A percentile compares a stretch with the other conserved stretches of the same genome.
These are phyloP conservation scores for Phytophthora ohioensis DNA, from an alignment of 352 stramenopile species.

Conservation along the genomic window DNA sequence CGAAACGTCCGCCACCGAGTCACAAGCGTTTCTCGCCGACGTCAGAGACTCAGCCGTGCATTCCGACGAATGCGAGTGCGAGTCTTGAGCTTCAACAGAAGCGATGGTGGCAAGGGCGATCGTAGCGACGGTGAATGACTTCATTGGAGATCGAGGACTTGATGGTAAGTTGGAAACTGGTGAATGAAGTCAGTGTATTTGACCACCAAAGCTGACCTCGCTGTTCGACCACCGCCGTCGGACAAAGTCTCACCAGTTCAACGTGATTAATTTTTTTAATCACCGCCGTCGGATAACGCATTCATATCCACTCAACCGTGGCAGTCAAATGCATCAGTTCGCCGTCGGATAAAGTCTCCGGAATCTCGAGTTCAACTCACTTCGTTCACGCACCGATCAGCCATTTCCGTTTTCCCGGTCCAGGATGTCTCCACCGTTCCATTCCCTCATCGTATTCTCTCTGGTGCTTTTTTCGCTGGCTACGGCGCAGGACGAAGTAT, in stretches of 20 bases:
- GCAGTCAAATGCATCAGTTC: neutral
- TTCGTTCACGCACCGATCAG: constrained; percentile 2
- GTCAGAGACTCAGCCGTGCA: constrained; percentile 37
- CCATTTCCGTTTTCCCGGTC: constrained; percentile 17
- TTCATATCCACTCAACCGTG: constrained; percentile 13
- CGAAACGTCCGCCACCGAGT: constrained; percentile 47
- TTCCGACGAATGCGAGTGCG: constrained; percentile 25
- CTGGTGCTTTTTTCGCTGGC: constrained; percentile 17
- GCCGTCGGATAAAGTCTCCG: constrained; percentile 11
- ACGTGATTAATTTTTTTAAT: constrained; percentile 20
- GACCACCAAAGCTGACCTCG: neutral
- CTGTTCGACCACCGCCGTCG: constrained; percentile 25
- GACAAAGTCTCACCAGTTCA: constrained; percentile 19
- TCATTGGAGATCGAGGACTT: constrained; percentile 29
- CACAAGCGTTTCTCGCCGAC: constrained; percentile 41
- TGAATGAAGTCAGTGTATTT: constrained; percentile 7
- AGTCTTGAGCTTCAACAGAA: constrained; percentile 20
- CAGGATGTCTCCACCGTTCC: constrained; percentile 3
- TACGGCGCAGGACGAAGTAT: constrained; percentile 36
- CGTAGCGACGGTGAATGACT: constrained; percentile 18
- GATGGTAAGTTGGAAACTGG: constrained; percentile 37
- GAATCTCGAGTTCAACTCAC: constrained; percentile 1
- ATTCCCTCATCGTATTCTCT: neutral
- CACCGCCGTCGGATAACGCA: constrained; percentile 11
- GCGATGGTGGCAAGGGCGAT: constrained; percentile 19